Base-by-base conservation (phyloP, 495 filamentous ascomycete species). In the Penicillium robsamsonii region DNA sequence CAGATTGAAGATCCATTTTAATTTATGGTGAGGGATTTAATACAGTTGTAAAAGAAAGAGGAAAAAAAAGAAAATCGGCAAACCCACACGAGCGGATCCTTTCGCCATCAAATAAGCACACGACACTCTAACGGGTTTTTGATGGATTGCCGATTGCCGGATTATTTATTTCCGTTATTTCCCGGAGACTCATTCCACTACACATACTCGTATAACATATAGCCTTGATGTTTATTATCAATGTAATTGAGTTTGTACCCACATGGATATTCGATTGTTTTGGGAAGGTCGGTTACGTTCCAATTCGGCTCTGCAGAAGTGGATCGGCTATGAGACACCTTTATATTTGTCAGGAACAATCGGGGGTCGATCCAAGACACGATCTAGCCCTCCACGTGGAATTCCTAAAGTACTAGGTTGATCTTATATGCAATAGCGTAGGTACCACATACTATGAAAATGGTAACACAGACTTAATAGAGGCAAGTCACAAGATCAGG, bases 21-120 rank as follows among this genome's bases (percentile, higher is more conserved):
- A 46, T 46, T 44, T 25, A 42, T 0, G 30, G 18, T 50, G 48
- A 42, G 50, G 50, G 25, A 43, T 52, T 52, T 52, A 37, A 38
- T 1, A 18, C n/a, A 38, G 17, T 38, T 17, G n/a, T 38, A 43
- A 48, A 30, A 17, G n/a, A 8, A 12, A 38, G 38, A 35, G 2
- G 13, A 50, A 37, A 8, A 10, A 29, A 29, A 30, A 20, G 1
- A 20, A 31, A 17, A 33, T 17, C 29, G 37, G 49, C 5, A 42
- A 42, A 40, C 13, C 48, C 22, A 31, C 37, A 40, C 8, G 29
- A 51, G 31, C 31, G 33, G 20, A 41, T 51, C 48, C 22, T 22
- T n/a, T 46, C 24, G 42, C 42, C 43, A 46, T 24, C 1, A 13
- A 18, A 49, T 22, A 22, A 22, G 47, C 47, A 37, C 30, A 50